A percentile compares a stretch with the other conserved stretches of the same genome.
These are phyloP conservation scores for Myxozyma vanderwaltii DNA, from an alignment of 805 yeast species.

Conservation along the genomic window DNA sequence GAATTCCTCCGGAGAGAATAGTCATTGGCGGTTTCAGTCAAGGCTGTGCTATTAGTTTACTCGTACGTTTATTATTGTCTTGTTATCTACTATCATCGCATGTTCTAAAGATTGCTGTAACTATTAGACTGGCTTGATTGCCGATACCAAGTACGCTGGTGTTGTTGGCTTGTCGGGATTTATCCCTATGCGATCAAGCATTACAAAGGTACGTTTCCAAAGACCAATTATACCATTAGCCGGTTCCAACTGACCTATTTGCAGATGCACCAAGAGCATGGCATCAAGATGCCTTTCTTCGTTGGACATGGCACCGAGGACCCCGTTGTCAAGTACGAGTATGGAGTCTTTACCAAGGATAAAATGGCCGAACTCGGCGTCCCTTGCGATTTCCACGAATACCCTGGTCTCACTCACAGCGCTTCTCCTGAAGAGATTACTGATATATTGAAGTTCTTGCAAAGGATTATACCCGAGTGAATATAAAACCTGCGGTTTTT, in stretches of 20 bases:
- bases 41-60: constrained; percentile 82
- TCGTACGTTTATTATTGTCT: constrained; percentile 38
- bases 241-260: not conserved
- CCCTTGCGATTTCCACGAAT: constrained; percentile 53
- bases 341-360: constrained; percentile 49
- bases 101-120: not conserved
- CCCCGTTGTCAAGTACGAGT: constrained; percentile 55
- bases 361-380: constrained; percentile 55
- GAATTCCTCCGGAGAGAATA: constrained; percentile 53
- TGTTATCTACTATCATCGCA: too few relatives aligned
- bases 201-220: constrained; percentile 28
- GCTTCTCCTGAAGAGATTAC: constrained; percentile 66
- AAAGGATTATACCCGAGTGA: constrained; percentile 38
- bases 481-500: too few relatives aligned
- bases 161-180: constrained; percentile 78
- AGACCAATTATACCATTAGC: not conserved
- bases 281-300: constrained; percentile 72
- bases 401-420: constrained; percentile 68
- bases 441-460: constrained; percentile 55
- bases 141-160: constrained; percentile 73
- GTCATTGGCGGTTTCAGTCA: constrained; percentile 96
- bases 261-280: constrained; percentile 42
- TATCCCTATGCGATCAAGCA: constrained; percentile 43
- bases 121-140: constrained; percentile 48
- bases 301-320: constrained; percentile 88